Evolutionary conservation across 176 grass and related monocot species (phyloP).

Genomic region (Guadua angustifolia): DNA sequence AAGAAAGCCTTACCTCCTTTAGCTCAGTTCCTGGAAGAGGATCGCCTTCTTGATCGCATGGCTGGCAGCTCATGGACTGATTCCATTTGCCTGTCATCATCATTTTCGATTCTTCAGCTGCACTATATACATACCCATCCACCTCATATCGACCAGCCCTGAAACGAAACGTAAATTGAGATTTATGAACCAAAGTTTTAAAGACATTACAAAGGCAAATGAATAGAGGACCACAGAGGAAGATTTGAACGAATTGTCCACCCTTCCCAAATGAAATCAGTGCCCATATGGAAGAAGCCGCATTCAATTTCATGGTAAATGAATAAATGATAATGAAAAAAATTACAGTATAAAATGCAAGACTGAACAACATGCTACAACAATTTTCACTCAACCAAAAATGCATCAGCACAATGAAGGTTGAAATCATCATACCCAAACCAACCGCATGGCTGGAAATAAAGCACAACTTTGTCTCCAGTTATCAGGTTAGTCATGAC

Average conservation of each 20-base stretch:
- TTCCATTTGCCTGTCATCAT: conserved; percentile 96
- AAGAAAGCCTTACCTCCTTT: conserved; percentile 62
- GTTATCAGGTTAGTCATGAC: conserved; percentile 82
- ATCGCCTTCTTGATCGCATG: conserved; percentile 94
- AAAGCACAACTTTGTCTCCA: conserved; percentile 89
- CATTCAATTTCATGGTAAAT: conserved; percentile 31
- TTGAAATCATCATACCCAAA: conserved; percentile 70
- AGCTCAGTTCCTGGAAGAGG: conserved; percentile 79
- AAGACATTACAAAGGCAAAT: neutral
- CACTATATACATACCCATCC: conserved; percentile 92
- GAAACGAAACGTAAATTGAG: conserved; percentile 33
- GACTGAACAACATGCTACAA: neutral
- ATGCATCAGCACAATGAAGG: conserved; percentile 3
- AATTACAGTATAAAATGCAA: neutral
- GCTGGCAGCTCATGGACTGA: conserved; percentile 78
- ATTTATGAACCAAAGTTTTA: conserved; percentile 6
- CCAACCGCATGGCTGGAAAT: conserved; percentile 94
- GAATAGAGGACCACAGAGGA: neutral
- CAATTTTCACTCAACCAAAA: neutral
- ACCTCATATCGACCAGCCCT: conserved; percentile 91
- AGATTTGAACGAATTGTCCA: neutral
- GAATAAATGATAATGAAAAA: neutral
- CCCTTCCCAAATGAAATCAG: neutral
- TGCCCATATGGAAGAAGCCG: neutral
- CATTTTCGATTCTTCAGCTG: conserved; percentile 89